These are phyloP conservation scores for Huiozyma sinensis DNA, from an alignment of 805 yeast species.

Conservation along the genomic window DNA sequence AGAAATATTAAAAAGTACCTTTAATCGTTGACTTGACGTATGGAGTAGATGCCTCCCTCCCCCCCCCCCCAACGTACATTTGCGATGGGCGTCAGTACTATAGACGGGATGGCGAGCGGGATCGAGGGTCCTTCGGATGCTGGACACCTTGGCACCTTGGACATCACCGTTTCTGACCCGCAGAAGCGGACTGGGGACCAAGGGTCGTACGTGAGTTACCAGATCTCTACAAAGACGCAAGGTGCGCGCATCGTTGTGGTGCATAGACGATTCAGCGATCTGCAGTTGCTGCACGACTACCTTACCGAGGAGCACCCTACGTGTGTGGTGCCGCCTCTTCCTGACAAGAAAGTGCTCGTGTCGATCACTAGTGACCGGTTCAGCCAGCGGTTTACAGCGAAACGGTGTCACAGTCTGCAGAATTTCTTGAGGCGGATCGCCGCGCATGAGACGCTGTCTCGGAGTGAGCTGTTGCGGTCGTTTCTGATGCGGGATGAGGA, in stretches of 20 bases:
- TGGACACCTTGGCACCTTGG: conserved; percentile 2
- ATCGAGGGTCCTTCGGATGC: conserved; percentile 1
- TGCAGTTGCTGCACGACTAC: conserved; percentile 65
- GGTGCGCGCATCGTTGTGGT: conserved; percentile 22
- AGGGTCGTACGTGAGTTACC: conserved; percentile 24
- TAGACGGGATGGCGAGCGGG: too few relatives aligned
- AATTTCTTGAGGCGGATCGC: conserved; percentile 66
- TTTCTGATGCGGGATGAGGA: conserved; percentile 21
- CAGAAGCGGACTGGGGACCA: conserved; percentile 23
- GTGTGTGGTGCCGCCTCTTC: conserved; percentile 82
- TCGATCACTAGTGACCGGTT: conserved; percentile 91
- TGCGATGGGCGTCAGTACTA: too few relatives aligned
- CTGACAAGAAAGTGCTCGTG: conserved; percentile 84
- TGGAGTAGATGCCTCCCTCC: too few relatives aligned
- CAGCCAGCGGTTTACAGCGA: conserved; percentile 70
- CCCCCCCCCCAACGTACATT: too few relatives aligned
- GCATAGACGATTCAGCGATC: conserved; percentile 73
- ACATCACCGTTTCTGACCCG: conserved; percentile 27
- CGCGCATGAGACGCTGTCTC: conserved; percentile 59
- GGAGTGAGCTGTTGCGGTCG: conserved; percentile 45
- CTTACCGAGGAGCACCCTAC: conserved; percentile 73
- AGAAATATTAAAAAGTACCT: too few relatives aligned
- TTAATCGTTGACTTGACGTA: too few relatives aligned
- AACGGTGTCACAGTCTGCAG: conserved; percentile 70
- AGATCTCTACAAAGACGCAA: conserved; percentile 25